Conservation (phyloP, 2,329 filamentous ascomycete genomes). For the Ophiostoma quercus region DNA sequence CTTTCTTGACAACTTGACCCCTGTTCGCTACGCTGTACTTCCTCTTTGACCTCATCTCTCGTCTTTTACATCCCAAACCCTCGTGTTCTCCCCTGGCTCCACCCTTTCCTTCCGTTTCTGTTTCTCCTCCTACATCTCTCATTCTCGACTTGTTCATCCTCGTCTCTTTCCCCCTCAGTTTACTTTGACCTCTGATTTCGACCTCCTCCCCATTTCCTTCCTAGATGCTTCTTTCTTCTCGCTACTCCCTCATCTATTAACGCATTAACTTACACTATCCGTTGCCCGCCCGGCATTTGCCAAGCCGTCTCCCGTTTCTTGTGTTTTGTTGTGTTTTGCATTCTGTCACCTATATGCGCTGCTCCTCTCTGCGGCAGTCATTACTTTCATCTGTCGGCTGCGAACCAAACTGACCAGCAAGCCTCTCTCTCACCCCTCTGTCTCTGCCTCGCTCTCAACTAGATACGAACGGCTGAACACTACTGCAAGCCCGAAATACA, state of each 20-base stretch:
- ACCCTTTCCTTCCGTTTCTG: neutral
- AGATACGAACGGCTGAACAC: neutral
- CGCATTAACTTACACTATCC: neutral
- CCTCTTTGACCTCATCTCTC: neutral
- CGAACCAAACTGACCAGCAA: conserved; percentile 1
- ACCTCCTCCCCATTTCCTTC: neutral
- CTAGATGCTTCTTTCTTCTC: neutral
- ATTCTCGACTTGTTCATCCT: conserved; percentile 2
- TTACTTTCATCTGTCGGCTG: neutral
- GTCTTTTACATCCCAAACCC: neutral
- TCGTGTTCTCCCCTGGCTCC: conserved; percentile 12
- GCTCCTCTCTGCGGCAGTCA: neutral
- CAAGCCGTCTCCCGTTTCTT: neutral
- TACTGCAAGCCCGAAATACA: neutral
- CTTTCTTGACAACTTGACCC: neutral
- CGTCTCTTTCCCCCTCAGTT: neutral
- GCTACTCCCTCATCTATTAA: neutral
- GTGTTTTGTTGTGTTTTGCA: conserved; percentile 5
- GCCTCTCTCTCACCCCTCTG: neutral
- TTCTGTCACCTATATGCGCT: neutral
- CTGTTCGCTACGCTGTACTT: neutral
- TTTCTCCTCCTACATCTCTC: conserved; percentile 13
- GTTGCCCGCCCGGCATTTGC: neutral
- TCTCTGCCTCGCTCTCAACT: neutral
- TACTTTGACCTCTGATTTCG: neutral